Evolutionary conservation across 768 basidiomycete genomes (phyloP).

Genomic region (Termitomyces sp.): DNA sequence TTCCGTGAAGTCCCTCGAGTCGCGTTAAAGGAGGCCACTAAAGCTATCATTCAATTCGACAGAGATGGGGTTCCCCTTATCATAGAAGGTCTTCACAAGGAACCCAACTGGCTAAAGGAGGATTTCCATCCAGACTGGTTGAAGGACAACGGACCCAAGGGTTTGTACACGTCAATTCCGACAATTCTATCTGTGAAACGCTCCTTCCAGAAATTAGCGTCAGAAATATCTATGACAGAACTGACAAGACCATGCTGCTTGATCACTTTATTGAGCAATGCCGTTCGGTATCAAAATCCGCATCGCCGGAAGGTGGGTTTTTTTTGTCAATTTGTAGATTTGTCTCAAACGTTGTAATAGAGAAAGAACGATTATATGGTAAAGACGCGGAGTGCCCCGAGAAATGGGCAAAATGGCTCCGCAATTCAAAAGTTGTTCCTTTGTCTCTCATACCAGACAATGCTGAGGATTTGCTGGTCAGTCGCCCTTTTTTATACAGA

Average conservation of each 20-base stretch:
- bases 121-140: constrained; percentile 58
- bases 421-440: constrained; percentile 42
- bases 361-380: constrained; percentile 61
- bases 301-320: constrained; percentile 30
- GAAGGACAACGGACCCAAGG: constrained; percentile 21
- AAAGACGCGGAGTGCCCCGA: constrained; percentile 71
- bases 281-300: constrained; percentile 27
- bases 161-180: constrained; percentile 12
- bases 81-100: constrained; percentile 53
- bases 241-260: constrained; percentile 47
- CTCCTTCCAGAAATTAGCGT: constrained; percentile 44
- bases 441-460: constrained; percentile 43
- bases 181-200: neutral
- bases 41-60: constrained; percentile 41
- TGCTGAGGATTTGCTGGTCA: constrained; percentile 50
- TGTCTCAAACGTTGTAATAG: constrained; percentile 24
- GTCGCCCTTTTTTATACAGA: neutral
- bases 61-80: constrained; percentile 52
- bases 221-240: constrained; percentile 56
- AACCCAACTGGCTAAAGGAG: constrained; percentile 45
- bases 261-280: constrained; percentile 46
- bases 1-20: constrained; percentile 30
- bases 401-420: constrained; percentile 61
- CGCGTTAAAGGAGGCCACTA: constrained; percentile 22
- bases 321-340: neutral